Base-by-base conservation (phyloP, 257 asterid genomes). In the Fraxinus quadrangulata region DNA sequence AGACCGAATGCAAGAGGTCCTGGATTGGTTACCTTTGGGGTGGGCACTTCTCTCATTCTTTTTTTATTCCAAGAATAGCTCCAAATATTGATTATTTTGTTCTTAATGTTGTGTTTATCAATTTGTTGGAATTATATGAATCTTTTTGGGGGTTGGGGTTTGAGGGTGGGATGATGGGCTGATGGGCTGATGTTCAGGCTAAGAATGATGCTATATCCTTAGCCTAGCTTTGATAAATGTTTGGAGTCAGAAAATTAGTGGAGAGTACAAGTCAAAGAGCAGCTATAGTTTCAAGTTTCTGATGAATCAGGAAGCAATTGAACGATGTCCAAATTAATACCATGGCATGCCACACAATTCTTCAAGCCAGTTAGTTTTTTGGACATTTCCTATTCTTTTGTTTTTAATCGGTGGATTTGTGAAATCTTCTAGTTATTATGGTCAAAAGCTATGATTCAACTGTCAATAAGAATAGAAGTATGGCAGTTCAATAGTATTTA, bases 1-100 rank as follows among this genome's bases (percentile, higher is more conserved):
- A 92, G 97, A 67, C 99, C 99, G 37, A 96, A 96, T 84, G 99
- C 99, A 75, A 96, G 99, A 90, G 99, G 99, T 69, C 99, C 99
- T 72, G 99, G 99, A 75, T 85, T 96, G 91, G 99, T 96, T 73
- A 96, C 99, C 71, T 96, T 93, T 87, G 99, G 99, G 96, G 99
- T 96, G 82, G 74, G 97, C 86, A 67, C 82, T 63, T 26, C 68
- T 81, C 51, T 36, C 24, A 17, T 61, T 63, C 33, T 30, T 34
- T 4, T 34, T 34, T 5, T 5, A 3, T 34, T 28, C 30, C 67
- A 59, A 59, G 30, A 21, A 19, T 10, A 59, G 67, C 13, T 59
- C 28, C 67, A 59, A 8, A 6, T 59, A 59, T n/a, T 59, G 28
- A 59, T 59, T 59, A n/a, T 59, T 59, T 23, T 42, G 13, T 17